These are phyloP conservation scores for Pseudonitzschia delicatissima DNA, from an alignment of 108 stramenopile species.

Conservation along the genomic window DNA sequence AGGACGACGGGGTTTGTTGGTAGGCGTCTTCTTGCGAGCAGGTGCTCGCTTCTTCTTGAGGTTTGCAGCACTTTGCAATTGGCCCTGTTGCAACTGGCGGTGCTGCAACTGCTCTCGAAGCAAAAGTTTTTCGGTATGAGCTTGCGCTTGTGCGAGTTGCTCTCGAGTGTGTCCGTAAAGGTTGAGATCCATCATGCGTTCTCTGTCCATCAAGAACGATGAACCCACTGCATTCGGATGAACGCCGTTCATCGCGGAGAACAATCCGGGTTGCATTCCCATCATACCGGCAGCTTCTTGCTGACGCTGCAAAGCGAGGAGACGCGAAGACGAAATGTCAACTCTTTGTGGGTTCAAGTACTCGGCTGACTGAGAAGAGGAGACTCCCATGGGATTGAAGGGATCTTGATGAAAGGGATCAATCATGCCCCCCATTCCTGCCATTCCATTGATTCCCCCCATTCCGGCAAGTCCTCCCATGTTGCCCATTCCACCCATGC, in stretches of 20 bases:
- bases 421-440: not conserved
- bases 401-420: conserved; percentile 19
- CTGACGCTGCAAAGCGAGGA: conserved; percentile 14
- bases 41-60: conserved; percentile 37
- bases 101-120: conserved; percentile 15
- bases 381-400: not conserved
- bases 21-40: conserved; percentile 46
- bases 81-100: conserved; percentile 5
- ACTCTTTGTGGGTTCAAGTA: conserved; percentile 18
- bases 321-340: conserved; percentile 18
- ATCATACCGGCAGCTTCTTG: conserved; percentile 12
- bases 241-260: not conserved
- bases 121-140: conserved; percentile 13
- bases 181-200: conserved; percentile 6
- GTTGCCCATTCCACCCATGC: conserved; percentile 12
- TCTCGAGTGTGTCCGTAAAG: conserved; percentile 11
- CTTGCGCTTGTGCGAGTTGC: conserved; percentile 6
- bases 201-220: conserved; percentile 6
- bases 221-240: conserved; percentile 6
- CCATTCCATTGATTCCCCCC: not conserved
- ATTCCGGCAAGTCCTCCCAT: conserved; percentile 18
- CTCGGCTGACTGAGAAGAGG: not conserved
- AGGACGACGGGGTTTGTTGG: conserved; percentile 57
- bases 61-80: conserved; percentile 1
- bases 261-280: conserved; percentile 11